phyloP scores from a whole-genome alignment of 2,329 filamentous ascomycete species.

The Penicillium sp. region DNA sequence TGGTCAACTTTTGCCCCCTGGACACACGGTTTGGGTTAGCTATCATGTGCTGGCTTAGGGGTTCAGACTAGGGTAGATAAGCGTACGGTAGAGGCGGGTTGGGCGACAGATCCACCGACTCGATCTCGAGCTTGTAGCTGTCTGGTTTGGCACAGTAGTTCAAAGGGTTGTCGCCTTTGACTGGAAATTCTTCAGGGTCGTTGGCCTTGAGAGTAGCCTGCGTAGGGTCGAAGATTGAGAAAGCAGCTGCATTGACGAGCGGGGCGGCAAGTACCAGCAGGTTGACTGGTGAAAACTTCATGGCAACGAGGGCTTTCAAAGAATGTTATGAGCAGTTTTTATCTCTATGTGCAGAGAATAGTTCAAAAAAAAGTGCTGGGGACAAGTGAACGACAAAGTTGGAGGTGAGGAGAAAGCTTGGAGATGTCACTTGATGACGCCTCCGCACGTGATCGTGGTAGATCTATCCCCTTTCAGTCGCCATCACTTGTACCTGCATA shows the following conservation, averaged over 20 bases:
- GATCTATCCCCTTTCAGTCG: slow-evolving; percentile 7
- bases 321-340: background rate
- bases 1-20: slow-evolving; percentile 74
- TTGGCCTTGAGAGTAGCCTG: slow-evolving; percentile 54
- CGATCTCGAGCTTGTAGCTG: slow-evolving; percentile 72
- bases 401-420: slow-evolving; percentile 11
- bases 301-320: slow-evolving; percentile 21
- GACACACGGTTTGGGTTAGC: slow-evolving; percentile 14
- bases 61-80: background rate
- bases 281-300: slow-evolving; percentile 45
- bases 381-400: background rate
- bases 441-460: slow-evolving; percentile 15
- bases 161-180: slow-evolving; percentile 84
- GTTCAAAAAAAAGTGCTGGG: background rate
- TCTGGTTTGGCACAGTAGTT: slow-evolving; percentile 72
- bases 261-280: slow-evolving; percentile 49
- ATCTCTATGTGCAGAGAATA: background rate
- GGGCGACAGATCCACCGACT: slow-evolving; percentile 76
- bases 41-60: background rate
- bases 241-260: slow-evolving; percentile 46
- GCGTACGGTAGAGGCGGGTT: slow-evolving; percentile 87
- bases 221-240: slow-evolving; percentile 52
- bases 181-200: slow-evolving; percentile 55
- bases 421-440: slow-evolving; percentile 26
- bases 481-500: slow-evolving; percentile 9